Percentiles rank a stretch among this genome's conserved stretches.
phyloP scores from a whole-genome alignment of 2,329 filamentous ascomycete genomes.

The Teratosphaeria zuluensis region DNA sequence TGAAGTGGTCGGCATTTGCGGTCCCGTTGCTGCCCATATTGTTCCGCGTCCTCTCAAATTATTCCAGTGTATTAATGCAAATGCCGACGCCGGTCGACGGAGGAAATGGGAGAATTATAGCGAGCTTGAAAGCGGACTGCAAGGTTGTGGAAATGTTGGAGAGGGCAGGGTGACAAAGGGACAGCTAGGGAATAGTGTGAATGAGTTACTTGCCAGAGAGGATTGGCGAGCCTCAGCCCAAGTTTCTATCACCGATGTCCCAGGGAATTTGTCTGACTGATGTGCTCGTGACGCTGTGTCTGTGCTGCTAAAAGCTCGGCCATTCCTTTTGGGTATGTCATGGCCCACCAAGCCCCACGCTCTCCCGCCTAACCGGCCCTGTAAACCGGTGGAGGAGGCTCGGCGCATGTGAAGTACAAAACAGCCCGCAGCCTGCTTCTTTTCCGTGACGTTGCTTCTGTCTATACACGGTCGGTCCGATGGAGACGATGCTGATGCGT shows the following conservation, averaged over 20 bases:
- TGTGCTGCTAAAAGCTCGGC: not conserved
- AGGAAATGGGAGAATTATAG: not conserved
- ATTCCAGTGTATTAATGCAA: not conserved
- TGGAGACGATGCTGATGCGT: not conserved
- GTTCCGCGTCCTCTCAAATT: not conserved
- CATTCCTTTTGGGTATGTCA: not conserved
- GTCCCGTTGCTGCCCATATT: not conserved
- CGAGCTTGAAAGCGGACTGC: not conserved
- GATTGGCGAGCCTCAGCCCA: not conserved
- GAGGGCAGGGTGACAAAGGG: not conserved
- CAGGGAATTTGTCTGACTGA: not conserved
- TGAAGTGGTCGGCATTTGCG: not conserved
- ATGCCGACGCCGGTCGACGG: not conserved
- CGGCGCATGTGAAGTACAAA: not conserved
- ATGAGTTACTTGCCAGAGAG: not conserved
- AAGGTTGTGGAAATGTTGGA: not conserved
- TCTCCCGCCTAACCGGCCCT: not conserved
- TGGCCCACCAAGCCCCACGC: not conserved
- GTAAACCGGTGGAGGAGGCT: not conserved
- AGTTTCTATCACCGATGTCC: not conserved
- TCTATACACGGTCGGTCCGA: not conserved
- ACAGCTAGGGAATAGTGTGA: not conserved
- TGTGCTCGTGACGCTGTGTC: not conserved
- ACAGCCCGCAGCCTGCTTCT: not conserved
- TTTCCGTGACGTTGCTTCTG: not conserved